Conservation (phyloP, 1,284 basidiomycete genomes). For the Cystobasidium sp. region DNA sequence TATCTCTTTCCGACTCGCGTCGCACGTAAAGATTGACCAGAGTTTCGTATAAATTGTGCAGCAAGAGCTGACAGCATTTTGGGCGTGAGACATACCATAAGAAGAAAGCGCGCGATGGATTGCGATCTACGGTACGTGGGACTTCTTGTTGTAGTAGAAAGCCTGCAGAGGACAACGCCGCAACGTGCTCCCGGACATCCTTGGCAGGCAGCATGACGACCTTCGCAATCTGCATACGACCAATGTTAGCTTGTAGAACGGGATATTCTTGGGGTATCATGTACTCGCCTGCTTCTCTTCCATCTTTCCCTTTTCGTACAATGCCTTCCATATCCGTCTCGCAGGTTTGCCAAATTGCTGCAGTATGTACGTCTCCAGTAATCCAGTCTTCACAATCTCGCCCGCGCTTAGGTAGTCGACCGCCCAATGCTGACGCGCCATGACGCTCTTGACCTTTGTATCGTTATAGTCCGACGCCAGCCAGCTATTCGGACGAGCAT, state of each 20-base stretch:
- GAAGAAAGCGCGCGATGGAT: constrained; percentile 81
- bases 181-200: constrained; percentile 79
- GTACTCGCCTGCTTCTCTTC: constrained; percentile 85
- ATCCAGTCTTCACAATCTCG: constrained; percentile 33
- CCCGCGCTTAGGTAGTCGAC: constrained; percentile 32
- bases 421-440: constrained; percentile 12
- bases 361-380: constrained; percentile 26
- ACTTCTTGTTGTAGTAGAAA: constrained; percentile 89
- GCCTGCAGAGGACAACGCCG: constrained; percentile 75
- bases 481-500: constrained; percentile 31
- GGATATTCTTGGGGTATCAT: too few species aligned
- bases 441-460: constrained; percentile 1
- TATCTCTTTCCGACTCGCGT: constrained; percentile 71
- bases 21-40: constrained; percentile 79
- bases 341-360: constrained; percentile 78
- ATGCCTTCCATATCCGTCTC: constrained; percentile 78
- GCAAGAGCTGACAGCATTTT: constrained; percentile 75
- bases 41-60: constrained; percentile 81
- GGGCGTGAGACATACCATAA: constrained; percentile 85
- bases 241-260: background rate
- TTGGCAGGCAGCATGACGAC: constrained; percentile 87
- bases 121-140: constrained; percentile 81
- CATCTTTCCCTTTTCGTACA: constrained; percentile 89
- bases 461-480: constrained; percentile 14
- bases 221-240: constrained; percentile 76